phyloP scores from a whole-genome alignment of 1,284 basidiomycete species.

The Puccinia polysora region DNA sequence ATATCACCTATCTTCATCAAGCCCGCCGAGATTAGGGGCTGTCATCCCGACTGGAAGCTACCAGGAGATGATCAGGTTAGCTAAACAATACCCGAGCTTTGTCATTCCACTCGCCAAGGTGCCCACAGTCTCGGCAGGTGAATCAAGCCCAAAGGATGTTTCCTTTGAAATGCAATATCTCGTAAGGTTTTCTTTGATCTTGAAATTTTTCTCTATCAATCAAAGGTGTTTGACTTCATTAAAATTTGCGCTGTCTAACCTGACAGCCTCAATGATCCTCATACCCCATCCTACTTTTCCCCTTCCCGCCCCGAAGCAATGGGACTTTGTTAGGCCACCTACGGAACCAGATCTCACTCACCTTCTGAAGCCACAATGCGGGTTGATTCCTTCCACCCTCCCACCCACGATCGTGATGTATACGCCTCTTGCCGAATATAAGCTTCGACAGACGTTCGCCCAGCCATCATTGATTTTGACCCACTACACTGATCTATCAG shows the following conservation, averaged over 20 bases:
- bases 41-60: slow-evolving; percentile 70
- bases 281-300: too few relatives aligned
- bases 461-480: slow-evolving; percentile 86
- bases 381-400: slow-evolving; percentile 3
- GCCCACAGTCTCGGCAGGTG: neutral
- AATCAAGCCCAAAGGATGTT: neutral
- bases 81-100: slow-evolving; percentile 67
- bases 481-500: slow-evolving; percentile 80
- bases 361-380: slow-evolving; percentile 39
- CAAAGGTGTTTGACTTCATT: too few relatives aligned
- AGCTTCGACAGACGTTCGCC: slow-evolving; percentile 75
- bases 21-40: slow-evolving; percentile 72
- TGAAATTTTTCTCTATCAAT: neutral
- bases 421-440: slow-evolving; percentile 91
- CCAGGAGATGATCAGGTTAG: slow-evolving; percentile 63
- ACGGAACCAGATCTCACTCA: neutral
- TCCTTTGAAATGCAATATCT: slow-evolving; percentile 39
- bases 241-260: too few relatives aligned
- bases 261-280: too few relatives aligned
- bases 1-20: slow-evolving; percentile 61
- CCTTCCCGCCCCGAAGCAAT: slow-evolving; percentile 11
- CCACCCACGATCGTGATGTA: slow-evolving; percentile 64
- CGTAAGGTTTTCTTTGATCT: neutral
- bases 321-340: slow-evolving; percentile 24
- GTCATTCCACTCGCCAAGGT: slow-evolving; percentile 63